A percentile compares a stretch with the other conserved stretches of the same genome.
Evolutionary conservation across 257 asterid species (phyloP).

Genomic region (Ligustrum vulgare): DNA sequence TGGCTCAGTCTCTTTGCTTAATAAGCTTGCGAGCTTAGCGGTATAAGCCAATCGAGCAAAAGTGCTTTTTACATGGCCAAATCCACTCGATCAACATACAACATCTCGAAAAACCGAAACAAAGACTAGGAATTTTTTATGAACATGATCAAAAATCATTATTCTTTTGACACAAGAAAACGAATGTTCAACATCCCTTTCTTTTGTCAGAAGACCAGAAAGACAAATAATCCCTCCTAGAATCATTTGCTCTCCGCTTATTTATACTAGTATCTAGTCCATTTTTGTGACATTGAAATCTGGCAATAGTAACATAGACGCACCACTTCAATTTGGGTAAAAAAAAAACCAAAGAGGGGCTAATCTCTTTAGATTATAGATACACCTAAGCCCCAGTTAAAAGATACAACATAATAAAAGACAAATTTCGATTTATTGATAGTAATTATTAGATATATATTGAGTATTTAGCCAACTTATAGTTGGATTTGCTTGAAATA

Average conservation of each 20-base stretch:
- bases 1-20: no score
- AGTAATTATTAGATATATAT: not conserved
- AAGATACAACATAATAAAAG: not conserved
- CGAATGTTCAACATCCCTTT: not conserved
- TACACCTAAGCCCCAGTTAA: not conserved
- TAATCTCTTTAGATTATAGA: not conserved
- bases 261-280: not conserved
- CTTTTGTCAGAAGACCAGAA: not conserved
- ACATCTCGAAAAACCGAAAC: not conserved
- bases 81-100: not conserved
- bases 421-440: not conserved
- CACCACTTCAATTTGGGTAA: not conserved
- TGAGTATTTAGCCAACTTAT: constrained; percentile 12
- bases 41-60: not conserved
- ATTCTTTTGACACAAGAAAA: not conserved
- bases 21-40: not conserved
- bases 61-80: not conserved
- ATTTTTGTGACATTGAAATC: not conserved
- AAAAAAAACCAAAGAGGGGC: no score
- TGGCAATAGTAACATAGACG: not conserved
- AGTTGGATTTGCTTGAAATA: constrained; percentile 43
- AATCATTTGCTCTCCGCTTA: not conserved
- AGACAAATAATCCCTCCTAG: not conserved
- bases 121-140: not conserved
- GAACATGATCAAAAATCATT: not conserved